Evolutionary conservation across 768 basidiomycete genomes (phyloP).

Genomic region (Rhodotorula diobovata): DNA sequence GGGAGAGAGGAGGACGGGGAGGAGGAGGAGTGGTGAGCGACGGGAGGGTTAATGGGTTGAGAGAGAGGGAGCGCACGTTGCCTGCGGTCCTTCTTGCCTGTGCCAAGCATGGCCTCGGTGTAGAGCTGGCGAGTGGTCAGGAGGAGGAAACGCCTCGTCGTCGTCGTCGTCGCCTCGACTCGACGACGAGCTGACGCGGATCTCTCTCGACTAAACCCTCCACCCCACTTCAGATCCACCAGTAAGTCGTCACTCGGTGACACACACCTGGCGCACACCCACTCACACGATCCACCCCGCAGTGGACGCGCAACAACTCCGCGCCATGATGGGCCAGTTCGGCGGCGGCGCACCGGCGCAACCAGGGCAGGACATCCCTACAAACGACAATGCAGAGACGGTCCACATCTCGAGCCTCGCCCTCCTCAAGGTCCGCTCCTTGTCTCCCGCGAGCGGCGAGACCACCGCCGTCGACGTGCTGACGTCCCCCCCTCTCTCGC

Average conservation of each 20-base stretch:
- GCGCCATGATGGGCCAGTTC: slow-evolving; percentile 26
- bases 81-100: slow-evolving; percentile 27
- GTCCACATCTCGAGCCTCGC: slow-evolving; percentile 97
- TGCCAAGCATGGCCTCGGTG: background rate
- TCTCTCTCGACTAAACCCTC: background rate
- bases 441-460: too few relatives aligned
- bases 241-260: background rate
- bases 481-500: background rate
- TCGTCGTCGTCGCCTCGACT: background rate
- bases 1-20: background rate
- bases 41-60: background rate
- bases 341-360: slow-evolving; percentile 16
- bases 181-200: background rate
- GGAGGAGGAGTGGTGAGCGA: background rate
- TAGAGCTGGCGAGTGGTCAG: background rate
- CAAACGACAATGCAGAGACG: slow-evolving; percentile 49
- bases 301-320: slow-evolving; percentile 28
- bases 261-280: background rate
- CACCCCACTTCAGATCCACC: too few relatives aligned
- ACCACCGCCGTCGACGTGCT: slow-evolving; percentile 2
- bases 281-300: background rate
- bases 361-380: slow-evolving; percentile 24
- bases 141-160: background rate
- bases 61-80: slow-evolving; percentile 18
- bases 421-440: slow-evolving; percentile 76